These are phyloP conservation scores for Epichloe festucae DNA, from an alignment of 2,329 filamentous ascomycete species.

Conservation along the genomic window DNA sequence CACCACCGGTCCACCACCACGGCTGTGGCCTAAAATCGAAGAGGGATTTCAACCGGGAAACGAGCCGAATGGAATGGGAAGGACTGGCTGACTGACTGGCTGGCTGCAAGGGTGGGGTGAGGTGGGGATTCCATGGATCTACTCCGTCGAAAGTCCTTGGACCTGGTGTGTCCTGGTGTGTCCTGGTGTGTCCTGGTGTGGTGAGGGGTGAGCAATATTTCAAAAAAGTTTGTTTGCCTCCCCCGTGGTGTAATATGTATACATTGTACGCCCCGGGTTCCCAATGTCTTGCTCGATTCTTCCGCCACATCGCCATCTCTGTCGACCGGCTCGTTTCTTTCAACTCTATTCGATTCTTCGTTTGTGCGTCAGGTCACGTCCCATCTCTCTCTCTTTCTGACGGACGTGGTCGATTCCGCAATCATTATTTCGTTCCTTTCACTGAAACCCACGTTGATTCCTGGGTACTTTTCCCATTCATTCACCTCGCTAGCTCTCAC, in stretches of 20 bases:
- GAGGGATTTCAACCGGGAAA: not conserved
- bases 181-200: too few species aligned
- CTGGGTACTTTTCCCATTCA: not conserved
- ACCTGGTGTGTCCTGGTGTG: too few species aligned
- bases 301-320: not conserved
- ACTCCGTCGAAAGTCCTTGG: not conserved
- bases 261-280: too few species aligned
- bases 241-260: not conserved
- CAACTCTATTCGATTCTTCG: conserved; percentile 13
- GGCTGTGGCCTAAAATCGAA: not conserved
- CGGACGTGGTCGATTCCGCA: conserved; percentile 2
- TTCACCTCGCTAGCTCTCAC: not conserved
- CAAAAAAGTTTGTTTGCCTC: not conserved
- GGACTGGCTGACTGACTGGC: not conserved
- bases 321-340: conserved; percentile 4
- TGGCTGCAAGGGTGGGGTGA: not conserved
- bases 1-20: not conserved
- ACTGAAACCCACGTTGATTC: conserved; percentile 4
- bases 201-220: not conserved
- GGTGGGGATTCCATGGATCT: not conserved
- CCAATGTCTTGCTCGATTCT: not conserved
- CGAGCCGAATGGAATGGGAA: not conserved
- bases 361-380: conserved; percentile 9
- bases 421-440: conserved; percentile 4
- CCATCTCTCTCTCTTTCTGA: conserved; percentile 7